These are phyloP conservation scores for Fusarium succisae DNA, from an alignment of 2,329 filamentous ascomycete species.

Conservation along the genomic window DNA sequence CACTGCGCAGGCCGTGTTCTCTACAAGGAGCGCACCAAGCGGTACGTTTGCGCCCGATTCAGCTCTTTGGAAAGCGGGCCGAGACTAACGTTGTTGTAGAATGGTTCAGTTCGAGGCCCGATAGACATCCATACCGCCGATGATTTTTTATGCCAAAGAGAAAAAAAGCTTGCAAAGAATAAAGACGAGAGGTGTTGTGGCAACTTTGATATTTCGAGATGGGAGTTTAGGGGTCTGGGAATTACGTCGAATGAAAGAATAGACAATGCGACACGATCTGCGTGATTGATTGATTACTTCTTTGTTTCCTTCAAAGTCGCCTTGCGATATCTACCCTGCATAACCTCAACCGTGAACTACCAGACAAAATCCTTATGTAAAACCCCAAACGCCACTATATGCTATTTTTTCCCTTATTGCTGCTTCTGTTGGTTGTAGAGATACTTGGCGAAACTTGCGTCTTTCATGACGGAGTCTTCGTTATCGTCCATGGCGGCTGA, in stretches of 20 bases:
- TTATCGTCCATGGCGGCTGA: constrained; percentile 75
- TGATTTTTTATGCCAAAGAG: constrained; percentile 11
- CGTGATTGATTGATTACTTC: constrained; percentile 25
- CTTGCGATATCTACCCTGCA: constrained; percentile 37
- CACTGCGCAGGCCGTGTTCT: constrained; percentile 90
- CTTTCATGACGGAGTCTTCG: constrained; percentile 59
- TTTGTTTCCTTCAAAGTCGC: constrained; percentile 31
- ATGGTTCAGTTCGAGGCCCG: constrained; percentile 99
- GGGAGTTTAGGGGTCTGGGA: constrained; percentile 42
- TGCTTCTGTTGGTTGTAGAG: constrained; percentile 56
- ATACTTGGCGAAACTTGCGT: constrained; percentile 71
- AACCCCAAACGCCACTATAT: constrained; percentile 38
- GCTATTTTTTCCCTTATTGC: constrained; percentile 32
- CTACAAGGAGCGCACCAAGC: constrained; percentile 97
- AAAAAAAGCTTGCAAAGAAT: constrained; percentile 9
- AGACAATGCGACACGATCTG: constrained; percentile 27
- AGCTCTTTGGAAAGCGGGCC: accelerated
- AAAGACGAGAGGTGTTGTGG: constrained; percentile 17
- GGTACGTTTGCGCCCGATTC: constrained; percentile 65
- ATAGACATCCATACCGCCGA: constrained; percentile 50
- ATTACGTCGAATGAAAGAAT: constrained; percentile 26
- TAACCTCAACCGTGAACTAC: constrained; percentile 14
- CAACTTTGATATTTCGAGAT: constrained; percentile 32
- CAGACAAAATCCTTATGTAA: constrained; percentile 15
- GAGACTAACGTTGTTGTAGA: constrained; percentile 56